Conservation (phyloP, 2,329 filamentous ascomycete species). For the Pochonia chlamydosporia region DNA sequence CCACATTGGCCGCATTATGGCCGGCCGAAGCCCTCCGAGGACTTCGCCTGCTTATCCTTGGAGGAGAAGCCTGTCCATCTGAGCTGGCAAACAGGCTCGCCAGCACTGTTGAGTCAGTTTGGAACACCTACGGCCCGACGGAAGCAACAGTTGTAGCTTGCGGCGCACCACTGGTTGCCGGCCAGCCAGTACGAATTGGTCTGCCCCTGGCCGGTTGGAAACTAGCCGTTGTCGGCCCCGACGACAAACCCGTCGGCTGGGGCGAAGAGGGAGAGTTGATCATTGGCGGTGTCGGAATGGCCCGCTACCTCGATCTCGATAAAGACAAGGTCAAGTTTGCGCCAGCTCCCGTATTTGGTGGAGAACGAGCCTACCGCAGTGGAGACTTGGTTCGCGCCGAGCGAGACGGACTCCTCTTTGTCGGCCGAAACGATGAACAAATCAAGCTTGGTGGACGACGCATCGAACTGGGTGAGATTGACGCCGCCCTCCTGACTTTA, state of each 20-base stretch:
- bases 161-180: conserved; percentile 13
- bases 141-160: conserved; percentile 18
- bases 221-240: conserved; percentile 24
- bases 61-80: conserved; percentile 16
- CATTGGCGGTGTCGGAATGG: conserved; percentile 17
- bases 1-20: conserved; percentile 16
- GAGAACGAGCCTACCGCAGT: conserved; percentile 18
- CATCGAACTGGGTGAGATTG: conserved; percentile 21
- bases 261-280: conserved; percentile 17
- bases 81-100: conserved; percentile 14
- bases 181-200: conserved; percentile 14
- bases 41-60: conserved; percentile 17
- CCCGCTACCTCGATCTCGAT: conserved; percentile 14
- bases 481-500: conserved; percentile 15
- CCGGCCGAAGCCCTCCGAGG: conserved; percentile 13
- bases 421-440: conserved; percentile 22
- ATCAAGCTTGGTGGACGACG: conserved; percentile 23
- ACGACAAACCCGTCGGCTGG: conserved; percentile 37
- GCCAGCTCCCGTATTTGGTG: conserved; percentile 12
- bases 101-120: conserved; percentile 12
- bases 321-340: conserved; percentile 15
- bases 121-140: conserved; percentile 20
- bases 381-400: conserved; percentile 19
- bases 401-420: conserved; percentile 14
- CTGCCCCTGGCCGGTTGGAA: conserved; percentile 16